Conservation (phyloP, 2,329 filamentous ascomycete genomes). For the Rutstroemia sp. region DNA sequence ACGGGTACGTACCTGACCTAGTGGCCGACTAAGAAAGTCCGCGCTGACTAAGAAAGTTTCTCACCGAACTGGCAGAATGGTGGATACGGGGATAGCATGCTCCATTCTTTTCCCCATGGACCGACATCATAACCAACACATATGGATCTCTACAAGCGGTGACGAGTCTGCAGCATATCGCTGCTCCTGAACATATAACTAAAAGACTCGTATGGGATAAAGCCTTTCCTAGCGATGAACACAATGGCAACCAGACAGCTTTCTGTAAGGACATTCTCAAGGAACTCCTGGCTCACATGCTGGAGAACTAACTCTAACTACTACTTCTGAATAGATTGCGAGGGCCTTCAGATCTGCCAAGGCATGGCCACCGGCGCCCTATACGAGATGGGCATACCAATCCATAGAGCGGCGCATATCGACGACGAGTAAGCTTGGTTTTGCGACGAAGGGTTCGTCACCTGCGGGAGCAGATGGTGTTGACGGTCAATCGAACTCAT, state of each 20-base stretch:
- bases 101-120: slow-evolving; percentile 7
- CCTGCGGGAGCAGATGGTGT: neutral
- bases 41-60: slow-evolving; percentile 3
- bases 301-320: slow-evolving; percentile 15
- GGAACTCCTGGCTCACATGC: slow-evolving; percentile 6
- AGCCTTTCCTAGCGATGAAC: neutral
- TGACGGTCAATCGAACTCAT: slow-evolving; percentile 8
- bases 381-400: slow-evolving; percentile 2
- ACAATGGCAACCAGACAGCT: slow-evolving; percentile 24
- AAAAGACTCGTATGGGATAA: slow-evolving; percentile 4
- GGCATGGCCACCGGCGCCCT: neutral
- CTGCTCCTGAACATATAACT: slow-evolving; percentile 16
- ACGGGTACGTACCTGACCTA: no score
- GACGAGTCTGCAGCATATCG: slow-evolving; percentile 26
- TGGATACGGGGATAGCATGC: neutral
- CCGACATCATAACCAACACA: slow-evolving; percentile 6
- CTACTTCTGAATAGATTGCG: slow-evolving; percentile 10
- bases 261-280: slow-evolving; percentile 18
- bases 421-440: neutral
- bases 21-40: no score
- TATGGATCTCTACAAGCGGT: slow-evolving; percentile 26
- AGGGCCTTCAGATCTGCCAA: slow-evolving; percentile 7
- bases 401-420: neutral
- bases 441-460: slow-evolving; percentile 12
- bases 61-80: neutral